These are phyloP conservation scores for Coniferiporia weirii DNA, from an alignment of 1,284 basidiomycete species.

Conservation along the genomic window DNA sequence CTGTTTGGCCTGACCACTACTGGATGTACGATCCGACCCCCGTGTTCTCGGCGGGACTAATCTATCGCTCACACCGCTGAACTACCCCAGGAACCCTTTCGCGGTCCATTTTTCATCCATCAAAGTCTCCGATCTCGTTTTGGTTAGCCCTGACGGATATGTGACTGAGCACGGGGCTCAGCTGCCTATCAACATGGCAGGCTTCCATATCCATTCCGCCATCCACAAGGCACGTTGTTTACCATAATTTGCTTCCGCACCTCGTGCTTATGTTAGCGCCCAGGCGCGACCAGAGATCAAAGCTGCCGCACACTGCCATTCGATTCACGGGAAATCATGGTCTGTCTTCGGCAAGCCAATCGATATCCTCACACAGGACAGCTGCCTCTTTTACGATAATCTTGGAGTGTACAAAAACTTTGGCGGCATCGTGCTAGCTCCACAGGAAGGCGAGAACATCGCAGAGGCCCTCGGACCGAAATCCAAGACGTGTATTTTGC, in stretches of 20 bases:
- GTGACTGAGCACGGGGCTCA: slow-evolving; percentile 26
- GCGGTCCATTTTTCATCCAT: slow-evolving; percentile 5
- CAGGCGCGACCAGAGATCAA: slow-evolving; percentile 36
- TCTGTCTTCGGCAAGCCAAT: slow-evolving; percentile 34
- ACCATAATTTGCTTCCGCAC: not conserved
- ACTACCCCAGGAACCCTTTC: not conserved
- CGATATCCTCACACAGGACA: slow-evolving; percentile 24
- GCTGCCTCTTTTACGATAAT: slow-evolving; percentile 19
- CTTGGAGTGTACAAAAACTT: slow-evolving; percentile 23
- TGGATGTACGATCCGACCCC: slow-evolving; percentile 26
- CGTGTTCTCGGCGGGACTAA: slow-evolving; percentile 27
- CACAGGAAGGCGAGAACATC: slow-evolving; percentile 34
- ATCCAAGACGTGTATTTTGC: slow-evolving; percentile 14
- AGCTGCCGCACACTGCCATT: slow-evolving; percentile 39
- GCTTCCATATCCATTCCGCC: slow-evolving; percentile 34
- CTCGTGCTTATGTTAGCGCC: not conserved
- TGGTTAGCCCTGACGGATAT: slow-evolving; percentile 30
- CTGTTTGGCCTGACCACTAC: slow-evolving; percentile 32
- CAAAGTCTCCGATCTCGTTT: slow-evolving; percentile 3
- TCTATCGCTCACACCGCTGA: slow-evolving; percentile 23
- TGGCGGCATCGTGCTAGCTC: slow-evolving; percentile 36
- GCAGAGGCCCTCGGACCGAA: slow-evolving; percentile 29
- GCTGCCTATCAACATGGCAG: slow-evolving; percentile 27
- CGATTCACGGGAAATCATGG: slow-evolving; percentile 36
- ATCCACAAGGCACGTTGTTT: slow-evolving; percentile 26